Conservation (phyloP, 345 rosid genomes). For the Pistacia integerrima region DNA sequence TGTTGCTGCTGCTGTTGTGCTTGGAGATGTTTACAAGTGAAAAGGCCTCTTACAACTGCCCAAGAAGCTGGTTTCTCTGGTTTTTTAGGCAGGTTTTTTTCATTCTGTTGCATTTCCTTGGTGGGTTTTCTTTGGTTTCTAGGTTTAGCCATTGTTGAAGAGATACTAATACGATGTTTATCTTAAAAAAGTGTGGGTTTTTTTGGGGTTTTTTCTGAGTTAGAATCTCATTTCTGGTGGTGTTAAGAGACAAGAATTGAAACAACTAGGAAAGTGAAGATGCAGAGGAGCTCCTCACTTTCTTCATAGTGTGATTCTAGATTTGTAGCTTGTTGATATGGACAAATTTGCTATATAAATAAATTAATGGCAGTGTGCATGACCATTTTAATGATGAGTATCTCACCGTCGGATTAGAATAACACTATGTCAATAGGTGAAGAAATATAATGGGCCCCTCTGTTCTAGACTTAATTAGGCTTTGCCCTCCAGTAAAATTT, state of each 20-base stretch:
- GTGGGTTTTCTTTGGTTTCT: conserved; percentile 34
- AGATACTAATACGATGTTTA: conserved; percentile 4
- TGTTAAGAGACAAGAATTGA: conserved; percentile 10
- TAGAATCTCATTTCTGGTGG: conserved; percentile 5
- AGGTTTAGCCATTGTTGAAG: conserved; percentile 48
- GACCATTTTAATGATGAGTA: neutral
- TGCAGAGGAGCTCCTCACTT: conserved; percentile 2
- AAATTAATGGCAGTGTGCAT: neutral
- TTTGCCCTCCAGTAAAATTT: too few species aligned
- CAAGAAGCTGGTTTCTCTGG: conserved; percentile 53
- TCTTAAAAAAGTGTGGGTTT: neutral
- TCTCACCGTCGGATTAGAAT: conserved; percentile 26
- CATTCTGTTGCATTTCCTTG: conserved; percentile 36
- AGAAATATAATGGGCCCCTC: conserved; percentile 25
- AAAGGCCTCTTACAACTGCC: conserved; percentile 54
- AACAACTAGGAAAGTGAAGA: conserved; percentile 11
- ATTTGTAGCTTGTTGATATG: conserved; percentile 9
- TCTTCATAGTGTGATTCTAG: conserved; percentile 3
- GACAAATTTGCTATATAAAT: conserved; percentile 5
- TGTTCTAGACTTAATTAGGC: neutral
- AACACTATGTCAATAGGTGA: conserved; percentile 11
- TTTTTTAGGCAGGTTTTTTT: conserved; percentile 30
- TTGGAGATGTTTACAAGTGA: conserved; percentile 45
- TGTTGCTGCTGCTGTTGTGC: conserved; percentile 28
- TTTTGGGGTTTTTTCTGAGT: neutral